Base-by-base conservation (phyloP, 2,329 filamentous ascomycete genomes). In the Colletotrichum liriopes region DNA sequence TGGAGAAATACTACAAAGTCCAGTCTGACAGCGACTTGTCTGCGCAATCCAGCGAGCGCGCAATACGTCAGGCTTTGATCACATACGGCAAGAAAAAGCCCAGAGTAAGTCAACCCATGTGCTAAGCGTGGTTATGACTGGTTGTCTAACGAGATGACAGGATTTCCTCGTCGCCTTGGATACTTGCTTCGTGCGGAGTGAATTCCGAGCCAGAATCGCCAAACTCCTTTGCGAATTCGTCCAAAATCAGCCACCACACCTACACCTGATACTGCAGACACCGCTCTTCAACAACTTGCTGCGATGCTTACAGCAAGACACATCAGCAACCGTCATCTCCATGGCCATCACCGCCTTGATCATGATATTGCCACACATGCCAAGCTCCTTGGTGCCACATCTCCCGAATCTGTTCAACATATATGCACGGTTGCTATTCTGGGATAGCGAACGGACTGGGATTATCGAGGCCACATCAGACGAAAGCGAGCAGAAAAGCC, bases 281-380 rank as follows among this genome's bases (percentile, higher is more conserved):
- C 88, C 91, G 0, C 84, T 96, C 1, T 92, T 96, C 75, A 87
- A 89, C 70, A 90, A 93, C 78, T 84, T 96, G 26, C 84, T 96
- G 64, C 90, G 89, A 77, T 95, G 93, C 74, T 85, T 96, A 1
- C 92, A 94, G 81, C 89, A 89, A 66, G 94, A 96, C 79, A 93
- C 92, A 1, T 95, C 93, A 0, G 94, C 93, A 0, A 92, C 92
- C 0, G 90, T 93, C 3, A 87, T 96, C n/a, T 93, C 93, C 1
- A 84, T 94, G 54, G 93, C 93, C 1, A 84, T 96, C 64, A 93
- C 93, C 5, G 89, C 91, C 9, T 82, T 96, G 71, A 92, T 94
- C 75, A 96, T 96, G 94, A 90, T 96, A 37, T 81, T 96, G 61
- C 94, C 94, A 1, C 93, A 95, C 78, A 93, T 96, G 81, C 93